phyloP scores from a whole-genome alignment of 1,284 basidiomycete species.

The Inonotus obliquus region DNA sequence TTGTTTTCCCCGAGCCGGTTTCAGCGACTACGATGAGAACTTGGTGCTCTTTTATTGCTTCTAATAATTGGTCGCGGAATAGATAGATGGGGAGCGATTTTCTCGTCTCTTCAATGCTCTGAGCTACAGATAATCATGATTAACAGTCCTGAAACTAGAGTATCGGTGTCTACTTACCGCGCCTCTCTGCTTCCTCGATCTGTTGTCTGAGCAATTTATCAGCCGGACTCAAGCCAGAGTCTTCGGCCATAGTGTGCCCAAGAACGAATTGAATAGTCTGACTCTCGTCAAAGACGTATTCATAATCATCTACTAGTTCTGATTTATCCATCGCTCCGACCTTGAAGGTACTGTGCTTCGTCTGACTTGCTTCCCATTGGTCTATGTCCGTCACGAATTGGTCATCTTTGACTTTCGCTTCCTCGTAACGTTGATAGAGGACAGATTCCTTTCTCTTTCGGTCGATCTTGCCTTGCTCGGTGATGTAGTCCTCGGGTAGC shows the following conservation, averaged over 20 bases:
- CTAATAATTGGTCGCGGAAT: conserved; percentile 82
- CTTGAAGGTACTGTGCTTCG: conserved; percentile 83
- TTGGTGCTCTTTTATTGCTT: conserved; percentile 88
- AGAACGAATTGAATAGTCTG: conserved; percentile 96
- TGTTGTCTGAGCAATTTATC: conserved; percentile 84
- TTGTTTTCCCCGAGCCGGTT: conserved; percentile 97
- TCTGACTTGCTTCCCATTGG: conserved; percentile 93
- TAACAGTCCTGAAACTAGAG: conserved; percentile 6
- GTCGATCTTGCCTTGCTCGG: conserved; percentile 98
- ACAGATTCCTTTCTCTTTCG: conserved; percentile 94
- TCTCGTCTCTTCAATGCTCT: conserved; percentile 85
- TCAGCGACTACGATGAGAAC: conserved; percentile 91
- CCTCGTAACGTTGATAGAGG: conserved; percentile 92
- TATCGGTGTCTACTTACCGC: conserved; percentile 49
- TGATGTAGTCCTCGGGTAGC: conserved; percentile 95
- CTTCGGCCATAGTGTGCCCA: conserved; percentile 73
- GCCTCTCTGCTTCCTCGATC: conserved; percentile 88
- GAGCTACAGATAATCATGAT: conserved; percentile 44
- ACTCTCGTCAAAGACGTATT: conserved; percentile 97
- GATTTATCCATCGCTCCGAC: conserved; percentile 87
- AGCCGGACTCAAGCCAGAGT: conserved; percentile 72
- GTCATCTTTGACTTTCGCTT: conserved; percentile 82
- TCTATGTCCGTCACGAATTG: conserved; percentile 96
- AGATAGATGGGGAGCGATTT: conserved; percentile 88
- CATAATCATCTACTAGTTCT: conserved; percentile 81